Percentiles rank a stretch among this genome's conserved stretches.
These are phyloP conservation scores for Bretschneidera sinensis DNA, from an alignment of 345 rosid genomes.

Conservation along the genomic window DNA sequence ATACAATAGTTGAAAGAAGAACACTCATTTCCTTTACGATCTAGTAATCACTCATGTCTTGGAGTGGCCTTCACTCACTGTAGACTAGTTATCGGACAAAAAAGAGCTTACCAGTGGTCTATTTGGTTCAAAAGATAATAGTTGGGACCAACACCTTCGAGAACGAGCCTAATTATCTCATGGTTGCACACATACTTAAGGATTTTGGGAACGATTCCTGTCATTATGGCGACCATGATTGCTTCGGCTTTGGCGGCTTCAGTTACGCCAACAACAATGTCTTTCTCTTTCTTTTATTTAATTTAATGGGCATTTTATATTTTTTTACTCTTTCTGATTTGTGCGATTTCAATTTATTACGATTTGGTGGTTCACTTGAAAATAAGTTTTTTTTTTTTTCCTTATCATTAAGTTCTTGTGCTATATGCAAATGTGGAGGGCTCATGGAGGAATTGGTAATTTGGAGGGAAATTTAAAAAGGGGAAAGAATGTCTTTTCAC, in stretches of 20 bases:
- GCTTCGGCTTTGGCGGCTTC: constrained; percentile 71
- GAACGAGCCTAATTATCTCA: constrained; percentile 91
- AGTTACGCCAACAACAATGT: constrained; percentile 94
- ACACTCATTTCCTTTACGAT: constrained; percentile 96
- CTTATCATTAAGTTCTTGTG: too few species aligned
- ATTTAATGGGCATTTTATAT: too few species aligned
- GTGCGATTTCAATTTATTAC: too few species aligned
- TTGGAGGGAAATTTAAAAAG: too few species aligned
- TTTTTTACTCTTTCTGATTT: too few species aligned
- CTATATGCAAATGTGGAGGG: too few species aligned
- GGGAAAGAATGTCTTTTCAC: too few species aligned
- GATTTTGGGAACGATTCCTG: constrained; percentile 91
- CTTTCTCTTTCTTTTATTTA: too few species aligned
- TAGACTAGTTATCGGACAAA: constrained; percentile 91
- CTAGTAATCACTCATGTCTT: constrained; percentile 94
- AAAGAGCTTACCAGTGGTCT: constrained; percentile 92
- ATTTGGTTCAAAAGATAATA: constrained; percentile 93
- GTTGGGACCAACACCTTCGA: constrained; percentile 98
- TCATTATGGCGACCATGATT: constrained; percentile 87
- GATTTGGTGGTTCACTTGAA: too few species aligned
- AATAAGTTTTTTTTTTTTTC: too few species aligned
- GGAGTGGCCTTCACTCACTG: constrained; percentile 98
- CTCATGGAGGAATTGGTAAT: too few species aligned
- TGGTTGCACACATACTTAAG: constrained; percentile 91
- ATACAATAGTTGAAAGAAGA: constrained; percentile 99